Evolutionary conservation across 371 early-diverging fungal genomes (phyloP), one percentile per base, ranked within the genome.

Genomic region (Fennellomyces sp.): DNA sequence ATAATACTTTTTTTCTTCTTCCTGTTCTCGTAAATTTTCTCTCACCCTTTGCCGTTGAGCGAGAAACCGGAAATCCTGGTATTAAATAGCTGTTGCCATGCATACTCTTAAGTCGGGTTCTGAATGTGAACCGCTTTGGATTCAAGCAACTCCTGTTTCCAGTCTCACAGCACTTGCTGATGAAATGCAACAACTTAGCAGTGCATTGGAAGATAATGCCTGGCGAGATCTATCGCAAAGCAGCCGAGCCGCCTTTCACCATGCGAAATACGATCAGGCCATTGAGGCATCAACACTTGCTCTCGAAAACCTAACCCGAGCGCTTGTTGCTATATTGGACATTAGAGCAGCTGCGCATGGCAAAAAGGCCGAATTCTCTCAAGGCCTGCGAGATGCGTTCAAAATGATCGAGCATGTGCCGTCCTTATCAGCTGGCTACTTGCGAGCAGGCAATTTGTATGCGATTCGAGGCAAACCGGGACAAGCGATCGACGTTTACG

Each of bases 371-470:
- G 30, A 54, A 17, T 54, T 54, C 23, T 26, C 35, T 5, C 35
- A 54, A 39, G 55, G 55, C 17, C 28, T 54, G 23, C 31, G 35
- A 26, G 55, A 54, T 35, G 55, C 55, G 13, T 35, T 31, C 23
- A 35, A 35, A 38, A 54, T 54, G 55, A 54, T 54, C 23, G 27
- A 35, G 7, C 35, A 54, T 54, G 39, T 35, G 13, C 55, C 55
- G 7, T 23, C 31, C 6, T 39, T 35, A 17, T 26, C 55, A 8
- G 55, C 31, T 15, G 55, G 55, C 0, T 54, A 54, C 17, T 26
- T 54, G n/a, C 38, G 55, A 39, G 55, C 35, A 12, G 55, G 55
- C 13, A 27, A 31, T 36, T 27, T 54, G 19, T 54, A 54, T 39
- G 11, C 35, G 38, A 54, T 54, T 31, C 55, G 35, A 7, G 55